Evolutionary conservation across 192 early-diverging fungal species (phyloP).

Genomic region (Phycomyces blakesleeanus): DNA sequence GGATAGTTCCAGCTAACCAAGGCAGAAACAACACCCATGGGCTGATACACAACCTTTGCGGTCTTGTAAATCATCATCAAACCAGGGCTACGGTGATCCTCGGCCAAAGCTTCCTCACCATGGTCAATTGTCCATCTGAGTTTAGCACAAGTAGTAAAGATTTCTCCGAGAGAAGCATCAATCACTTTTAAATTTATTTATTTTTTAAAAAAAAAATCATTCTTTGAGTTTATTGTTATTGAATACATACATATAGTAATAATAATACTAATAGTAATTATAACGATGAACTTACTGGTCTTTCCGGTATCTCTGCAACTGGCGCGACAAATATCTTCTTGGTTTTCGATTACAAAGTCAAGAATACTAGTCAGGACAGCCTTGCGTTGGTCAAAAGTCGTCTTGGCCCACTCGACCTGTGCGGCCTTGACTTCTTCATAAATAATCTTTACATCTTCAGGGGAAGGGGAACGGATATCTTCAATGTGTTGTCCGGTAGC

Average conservation of each 20-base stretch:
- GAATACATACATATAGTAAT: too few relatives aligned
- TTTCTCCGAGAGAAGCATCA: conserved; percentile 82
- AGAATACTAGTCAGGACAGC: conserved; percentile 66
- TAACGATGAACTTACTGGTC: conserved; percentile 44
- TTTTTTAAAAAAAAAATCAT: too few relatives aligned
- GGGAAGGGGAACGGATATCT: conserved; percentile 52
- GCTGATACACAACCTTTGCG: conserved; percentile 73
- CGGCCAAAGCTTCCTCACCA: conserved; percentile 65
- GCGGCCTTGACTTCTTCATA: conserved; percentile 55
- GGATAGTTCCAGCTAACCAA: conserved; percentile 91
- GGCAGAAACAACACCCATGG: conserved; percentile 77
- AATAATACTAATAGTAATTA: too few relatives aligned
- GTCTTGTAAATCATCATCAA: conserved; percentile 73
- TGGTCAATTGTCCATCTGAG: conserved; percentile 77
- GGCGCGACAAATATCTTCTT: conserved; percentile 72
- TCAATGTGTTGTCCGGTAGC: conserved; percentile 74
- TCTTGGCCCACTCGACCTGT: conserved; percentile 65
- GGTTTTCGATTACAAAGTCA: conserved; percentile 68
- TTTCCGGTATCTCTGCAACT: conserved; percentile 78
- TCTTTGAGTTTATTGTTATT: too few relatives aligned
- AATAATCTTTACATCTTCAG: conserved; percentile 53
- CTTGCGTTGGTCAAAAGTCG: conserved; percentile 68
- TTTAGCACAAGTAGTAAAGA: conserved; percentile 73
- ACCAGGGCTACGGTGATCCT: conserved; percentile 64
- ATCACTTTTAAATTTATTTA: too few relatives aligned